A percentile compares a stretch with the other conserved stretches of the same genome.
phyloP scores from a whole-genome alignment of 768 basidiomycete genomes.

The Mrakia hoshinonis region DNA sequence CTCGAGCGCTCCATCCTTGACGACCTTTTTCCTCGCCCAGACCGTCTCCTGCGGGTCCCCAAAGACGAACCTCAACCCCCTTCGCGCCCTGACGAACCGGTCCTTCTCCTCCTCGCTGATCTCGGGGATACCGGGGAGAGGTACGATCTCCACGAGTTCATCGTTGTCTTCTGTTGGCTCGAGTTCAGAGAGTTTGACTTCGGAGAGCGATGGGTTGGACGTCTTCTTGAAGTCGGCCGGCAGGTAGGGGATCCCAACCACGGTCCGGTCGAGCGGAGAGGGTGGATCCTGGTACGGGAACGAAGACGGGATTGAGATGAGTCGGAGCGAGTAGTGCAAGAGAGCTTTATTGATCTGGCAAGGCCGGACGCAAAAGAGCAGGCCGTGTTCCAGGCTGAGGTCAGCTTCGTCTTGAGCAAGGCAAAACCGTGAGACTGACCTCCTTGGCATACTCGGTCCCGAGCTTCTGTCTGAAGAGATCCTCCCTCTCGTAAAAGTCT shows the following conservation, averaged over 20 bases:
- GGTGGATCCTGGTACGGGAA: neutral
- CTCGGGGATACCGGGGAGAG: neutral
- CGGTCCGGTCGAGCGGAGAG: neutral
- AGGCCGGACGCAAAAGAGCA: neutral
- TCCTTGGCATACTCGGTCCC: neutral
- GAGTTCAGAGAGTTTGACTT: neutral
- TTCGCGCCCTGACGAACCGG: neutral
- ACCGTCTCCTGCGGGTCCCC: neutral
- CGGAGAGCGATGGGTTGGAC: neutral
- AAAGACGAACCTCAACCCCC: neutral
- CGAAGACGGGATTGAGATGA: neutral
- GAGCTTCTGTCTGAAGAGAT: neutral
- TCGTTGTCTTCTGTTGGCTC: neutral
- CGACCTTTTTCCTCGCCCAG: neutral
- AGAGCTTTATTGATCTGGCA: neutral
- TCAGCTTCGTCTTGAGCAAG: neutral
- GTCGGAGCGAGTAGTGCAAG: neutral
- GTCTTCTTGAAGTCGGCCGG: neutral
- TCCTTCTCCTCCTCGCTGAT: neutral
- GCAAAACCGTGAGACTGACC: neutral
- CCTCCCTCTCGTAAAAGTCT: neutral
- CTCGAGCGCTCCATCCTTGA: neutral
- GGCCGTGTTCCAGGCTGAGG: no score
- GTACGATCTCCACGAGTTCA: neutral
- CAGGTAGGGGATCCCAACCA: neutral